Evolutionary conservation across 192 early-diverging fungal species (phyloP), one percentile per base, ranked within the genome.

Genomic region (Gaertneriomyces semiglobifer): DNA sequence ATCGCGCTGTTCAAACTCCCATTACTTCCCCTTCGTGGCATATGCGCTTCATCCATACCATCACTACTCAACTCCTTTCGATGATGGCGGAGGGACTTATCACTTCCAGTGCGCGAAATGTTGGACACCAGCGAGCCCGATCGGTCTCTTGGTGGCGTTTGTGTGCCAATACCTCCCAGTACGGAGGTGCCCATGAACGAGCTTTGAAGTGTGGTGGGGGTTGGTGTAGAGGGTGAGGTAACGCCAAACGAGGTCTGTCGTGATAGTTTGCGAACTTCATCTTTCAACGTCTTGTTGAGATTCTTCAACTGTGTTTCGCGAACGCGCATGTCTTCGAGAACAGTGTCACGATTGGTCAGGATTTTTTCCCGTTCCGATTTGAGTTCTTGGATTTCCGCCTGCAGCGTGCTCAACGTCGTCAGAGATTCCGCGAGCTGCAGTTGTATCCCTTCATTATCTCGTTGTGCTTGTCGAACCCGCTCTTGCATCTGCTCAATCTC

Each of bases 231-330:
- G 39, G 54, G 72, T 14, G 63, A 70, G 25, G 56, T 44, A 5
- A 72, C 50, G 38, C 74, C 72, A 46, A 33, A 33, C 25, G 25
- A 33, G 25, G 25, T 33, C 25, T 33, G 25, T 69, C 84, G 77
- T 53, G 74, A 83, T 1, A 89, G 64, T 63, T 89, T 90, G 25
- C 88, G 77, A 7, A 92, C 82, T 71, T 92, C 90, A 16, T 92
- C 90, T 56, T 89, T 88, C 7, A 92, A 73, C 4, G 89, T 85
- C 90, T 88, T 91, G 70, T 91, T 90, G 10, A 90, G 48, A 43
- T 85, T 87, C 51, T 85, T 82, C 5, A 90, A 54, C 68, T 89
- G 86, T 12, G 70, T 70, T 69, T 93, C 91, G 8, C 85, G 78
- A 62, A 88, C 79, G 60, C 80, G 80, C 16, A 82, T 63, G 11